Evolutionary conservation across 306 rosid species (phyloP).

Genomic region (Abrus precatorius): DNA sequence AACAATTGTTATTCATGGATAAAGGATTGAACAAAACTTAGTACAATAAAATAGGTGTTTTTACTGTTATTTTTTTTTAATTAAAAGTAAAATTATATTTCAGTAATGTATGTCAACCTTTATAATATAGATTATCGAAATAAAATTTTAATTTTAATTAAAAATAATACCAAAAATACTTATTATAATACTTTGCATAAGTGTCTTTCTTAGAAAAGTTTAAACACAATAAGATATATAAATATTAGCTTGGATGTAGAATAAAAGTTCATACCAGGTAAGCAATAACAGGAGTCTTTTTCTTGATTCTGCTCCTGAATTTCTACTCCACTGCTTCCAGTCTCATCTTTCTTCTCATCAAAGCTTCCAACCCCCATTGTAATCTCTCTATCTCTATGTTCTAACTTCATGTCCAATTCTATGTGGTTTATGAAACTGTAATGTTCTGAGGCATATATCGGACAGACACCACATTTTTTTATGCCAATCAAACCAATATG

Average conservation of each 20-base stretch:
- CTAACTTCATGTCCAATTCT: neutral
- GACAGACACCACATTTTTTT: constrained; percentile 38
- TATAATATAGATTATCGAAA: no score
- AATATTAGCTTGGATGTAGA: neutral
- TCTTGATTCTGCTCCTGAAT: constrained; percentile 9
- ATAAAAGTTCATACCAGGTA: neutral
- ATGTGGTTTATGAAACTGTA: neutral
- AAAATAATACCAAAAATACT: no score
- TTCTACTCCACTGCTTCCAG: neutral
- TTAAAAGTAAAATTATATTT: no score
- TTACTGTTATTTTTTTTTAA: no score
- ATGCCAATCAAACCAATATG: constrained; percentile 26
- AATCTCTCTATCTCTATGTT: neutral
- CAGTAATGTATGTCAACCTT: no score
- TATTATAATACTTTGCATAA: no score
- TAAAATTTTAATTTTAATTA: no score
- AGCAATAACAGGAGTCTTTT: constrained; percentile 19
- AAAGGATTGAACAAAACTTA: neutral
- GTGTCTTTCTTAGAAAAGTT: no score
- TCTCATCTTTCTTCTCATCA: neutral
- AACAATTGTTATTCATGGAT: neutral
- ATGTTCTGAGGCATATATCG: constrained; percentile 30
- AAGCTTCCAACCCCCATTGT: neutral
- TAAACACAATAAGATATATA: neutral
- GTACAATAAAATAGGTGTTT: no score